phyloP scores from a whole-genome alignment of 768 basidiomycete species.

The Nidularia sp. region DNA sequence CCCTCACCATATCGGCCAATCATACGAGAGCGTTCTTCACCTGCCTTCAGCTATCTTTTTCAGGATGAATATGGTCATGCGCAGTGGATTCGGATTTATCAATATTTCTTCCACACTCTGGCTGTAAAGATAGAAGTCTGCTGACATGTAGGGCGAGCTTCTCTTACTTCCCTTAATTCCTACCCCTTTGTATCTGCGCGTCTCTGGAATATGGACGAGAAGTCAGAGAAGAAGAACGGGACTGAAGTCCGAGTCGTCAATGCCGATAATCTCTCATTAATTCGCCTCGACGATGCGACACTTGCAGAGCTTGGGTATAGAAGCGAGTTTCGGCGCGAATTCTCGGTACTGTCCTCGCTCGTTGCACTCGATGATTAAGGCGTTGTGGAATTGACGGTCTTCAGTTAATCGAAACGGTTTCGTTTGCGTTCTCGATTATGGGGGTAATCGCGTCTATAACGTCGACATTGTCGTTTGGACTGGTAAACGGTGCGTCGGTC shows the following conservation, averaged over 20 bases:
- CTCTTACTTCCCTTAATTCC: no score
- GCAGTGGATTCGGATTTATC: neutral
- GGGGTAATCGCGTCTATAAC: conserved; percentile 68
- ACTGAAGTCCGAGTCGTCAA: conserved; percentile 5
- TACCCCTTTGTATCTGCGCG: no score
- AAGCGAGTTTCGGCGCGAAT: conserved; percentile 71
- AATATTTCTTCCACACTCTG: neutral
- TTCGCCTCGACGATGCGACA: conserved; percentile 42
- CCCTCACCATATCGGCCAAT: conserved; percentile 14
- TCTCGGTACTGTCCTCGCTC: conserved; percentile 43
- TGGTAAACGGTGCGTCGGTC: conserved; percentile 42
- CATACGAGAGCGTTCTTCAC: neutral
- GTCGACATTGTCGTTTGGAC: conserved; percentile 61
- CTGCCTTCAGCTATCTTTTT: neutral
- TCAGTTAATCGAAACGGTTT: conserved; percentile 57
- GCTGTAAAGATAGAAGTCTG: neutral
- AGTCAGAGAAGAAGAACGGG: neutral
- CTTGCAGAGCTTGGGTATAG: conserved; percentile 69
- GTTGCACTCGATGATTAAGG: no score
- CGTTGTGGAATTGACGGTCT: no score
- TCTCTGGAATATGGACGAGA: neutral
- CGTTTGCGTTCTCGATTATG: conserved; percentile 70
- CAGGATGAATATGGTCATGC: neutral
- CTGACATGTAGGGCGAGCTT: neutral
- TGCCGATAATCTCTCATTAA: conserved; percentile 8